A percentile compares a stretch with the other conserved stretches of the same genome.
Evolutionary conservation across 805 yeast genomes (phyloP).

Genomic region (Cyberlindnera saturnus): DNA sequence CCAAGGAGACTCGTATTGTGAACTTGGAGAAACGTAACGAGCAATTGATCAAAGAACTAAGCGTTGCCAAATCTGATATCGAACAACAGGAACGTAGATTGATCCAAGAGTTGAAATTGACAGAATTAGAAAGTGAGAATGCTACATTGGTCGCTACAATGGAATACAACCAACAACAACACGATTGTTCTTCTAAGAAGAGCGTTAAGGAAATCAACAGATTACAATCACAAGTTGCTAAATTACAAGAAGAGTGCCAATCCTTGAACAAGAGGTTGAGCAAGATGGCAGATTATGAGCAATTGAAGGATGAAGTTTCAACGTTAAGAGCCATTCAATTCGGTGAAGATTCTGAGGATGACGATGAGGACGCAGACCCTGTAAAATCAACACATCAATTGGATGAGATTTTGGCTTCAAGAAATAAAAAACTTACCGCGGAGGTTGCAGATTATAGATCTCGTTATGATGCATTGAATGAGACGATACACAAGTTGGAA

Average conservation of each 20-base stretch:
- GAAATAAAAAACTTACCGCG: constrained; percentile 67
- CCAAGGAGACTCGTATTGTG: constrained; percentile 56
- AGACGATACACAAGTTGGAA: constrained; percentile 37
- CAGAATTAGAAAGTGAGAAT: constrained; percentile 64
- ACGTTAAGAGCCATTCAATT: constrained; percentile 72
- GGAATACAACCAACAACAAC: constrained; percentile 39
- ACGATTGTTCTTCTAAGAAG: constrained; percentile 22
- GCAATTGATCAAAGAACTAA: constrained; percentile 60
- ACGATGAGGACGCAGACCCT: constrained; percentile 19
- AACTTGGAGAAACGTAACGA: constrained; percentile 78
- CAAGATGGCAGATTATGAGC: constrained; percentile 66
- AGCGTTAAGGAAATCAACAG: constrained; percentile 14
- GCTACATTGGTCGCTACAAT: constrained; percentile 52
- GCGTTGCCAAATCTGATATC: constrained; percentile 40
- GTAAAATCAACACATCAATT: constrained; percentile 24
- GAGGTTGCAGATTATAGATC: constrained; percentile 66
- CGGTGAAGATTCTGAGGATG: constrained; percentile 36
- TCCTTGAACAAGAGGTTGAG: constrained; percentile 43
- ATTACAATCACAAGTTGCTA: constrained; percentile 30
- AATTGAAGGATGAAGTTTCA: constrained; percentile 68
- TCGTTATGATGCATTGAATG: constrained; percentile 41
- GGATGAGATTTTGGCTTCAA: constrained; percentile 56
- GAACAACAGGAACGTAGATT: constrained; percentile 36
- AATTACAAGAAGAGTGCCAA: constrained; percentile 41
- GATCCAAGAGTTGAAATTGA: constrained; percentile 37